Evolutionary conservation across 2,329 filamentous ascomycete genomes (phyloP).

Genomic region (Colletotrichum viniferum): DNA sequence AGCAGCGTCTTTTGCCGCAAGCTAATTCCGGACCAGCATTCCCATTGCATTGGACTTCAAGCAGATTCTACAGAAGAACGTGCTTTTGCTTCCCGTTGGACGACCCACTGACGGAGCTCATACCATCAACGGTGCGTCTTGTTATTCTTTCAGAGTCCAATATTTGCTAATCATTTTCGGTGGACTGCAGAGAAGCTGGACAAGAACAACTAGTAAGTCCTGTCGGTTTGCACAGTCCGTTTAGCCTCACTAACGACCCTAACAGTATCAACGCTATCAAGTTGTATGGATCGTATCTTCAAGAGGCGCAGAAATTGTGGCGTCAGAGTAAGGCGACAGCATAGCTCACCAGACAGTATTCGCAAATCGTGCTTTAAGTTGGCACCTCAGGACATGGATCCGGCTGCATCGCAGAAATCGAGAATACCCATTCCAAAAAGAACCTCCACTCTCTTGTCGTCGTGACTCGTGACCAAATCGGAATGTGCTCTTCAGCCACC

Average conservation of each 20-base stretch:
- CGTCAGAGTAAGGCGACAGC: background rate
- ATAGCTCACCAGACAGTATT: background rate
- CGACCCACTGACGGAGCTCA: slow-evolving; percentile 96
- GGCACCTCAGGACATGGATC: background rate
- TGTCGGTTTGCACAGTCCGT: background rate
- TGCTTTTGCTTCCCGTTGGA: slow-evolving; percentile 93
- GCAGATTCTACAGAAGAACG: slow-evolving; percentile 96
- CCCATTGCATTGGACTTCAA: slow-evolving; percentile 97
- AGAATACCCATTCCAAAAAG: background rate
- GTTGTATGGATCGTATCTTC: slow-evolving; percentile 89
- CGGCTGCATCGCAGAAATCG: background rate
- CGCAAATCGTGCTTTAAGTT: background rate
- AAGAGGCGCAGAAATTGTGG: slow-evolving; percentile 39
- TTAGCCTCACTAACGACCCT: background rate
- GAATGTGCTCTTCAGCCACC: background rate
- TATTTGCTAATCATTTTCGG: background rate
- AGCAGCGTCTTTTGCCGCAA: background rate
- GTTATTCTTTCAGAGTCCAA: background rate
- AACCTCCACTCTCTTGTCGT: background rate
- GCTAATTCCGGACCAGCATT: slow-evolving; percentile 64
- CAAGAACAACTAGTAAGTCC: slow-evolving; percentile 78
- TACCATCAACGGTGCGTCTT: slow-evolving; percentile 78
- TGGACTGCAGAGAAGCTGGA: slow-evolving; percentile 82
- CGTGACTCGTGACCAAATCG: background rate
- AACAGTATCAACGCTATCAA: slow-evolving; percentile 87